These are phyloP conservation scores for Lolium rigidum DNA, from an alignment of 176 grass and related monocot species.

Conservation along the genomic window DNA sequence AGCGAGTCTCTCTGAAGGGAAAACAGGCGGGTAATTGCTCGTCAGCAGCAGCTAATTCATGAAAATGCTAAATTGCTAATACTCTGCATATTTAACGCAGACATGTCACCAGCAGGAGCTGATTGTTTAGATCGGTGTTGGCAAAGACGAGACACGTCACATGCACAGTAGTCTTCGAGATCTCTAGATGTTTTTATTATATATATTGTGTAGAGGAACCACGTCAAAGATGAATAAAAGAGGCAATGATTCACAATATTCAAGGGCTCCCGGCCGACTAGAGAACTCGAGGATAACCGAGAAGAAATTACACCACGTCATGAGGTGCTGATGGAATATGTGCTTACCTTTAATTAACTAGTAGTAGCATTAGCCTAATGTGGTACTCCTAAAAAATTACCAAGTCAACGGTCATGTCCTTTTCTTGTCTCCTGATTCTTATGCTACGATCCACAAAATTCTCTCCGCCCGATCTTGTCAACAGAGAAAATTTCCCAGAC, in stretches of 20 bases:
- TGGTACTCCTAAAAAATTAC: background rate
- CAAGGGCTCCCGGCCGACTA: background rate
- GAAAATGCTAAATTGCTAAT: too few species aligned
- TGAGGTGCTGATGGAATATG: constrained; percentile 14
- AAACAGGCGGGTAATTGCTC: background rate
- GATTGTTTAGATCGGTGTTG: constrained; percentile 25
- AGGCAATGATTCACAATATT: constrained; percentile 34
- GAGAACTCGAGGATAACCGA: background rate
- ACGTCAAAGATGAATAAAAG: constrained; percentile 38
- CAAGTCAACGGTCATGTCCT: constrained; percentile 36
- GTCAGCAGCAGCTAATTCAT: background rate
- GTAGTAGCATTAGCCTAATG: background rate
- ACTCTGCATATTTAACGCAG: background rate
- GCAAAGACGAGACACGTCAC: constrained; percentile 50
- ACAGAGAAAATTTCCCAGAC: constrained; percentile 27
- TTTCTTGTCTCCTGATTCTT: constrained; percentile 9
- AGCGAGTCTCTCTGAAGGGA: constrained; percentile 57
- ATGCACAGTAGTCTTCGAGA: constrained; percentile 47
- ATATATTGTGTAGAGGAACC: background rate
- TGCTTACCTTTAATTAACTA: constrained; percentile 10
- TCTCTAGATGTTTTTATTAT: constrained; percentile 17
- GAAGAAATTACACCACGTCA: background rate
- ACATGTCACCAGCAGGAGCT: background rate
- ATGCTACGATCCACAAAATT: background rate
- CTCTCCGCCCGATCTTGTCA: constrained; percentile 22